phyloP scores from a whole-genome alignment of 495 filamentous ascomycete species.

The Hypoxylon intermedium region DNA sequence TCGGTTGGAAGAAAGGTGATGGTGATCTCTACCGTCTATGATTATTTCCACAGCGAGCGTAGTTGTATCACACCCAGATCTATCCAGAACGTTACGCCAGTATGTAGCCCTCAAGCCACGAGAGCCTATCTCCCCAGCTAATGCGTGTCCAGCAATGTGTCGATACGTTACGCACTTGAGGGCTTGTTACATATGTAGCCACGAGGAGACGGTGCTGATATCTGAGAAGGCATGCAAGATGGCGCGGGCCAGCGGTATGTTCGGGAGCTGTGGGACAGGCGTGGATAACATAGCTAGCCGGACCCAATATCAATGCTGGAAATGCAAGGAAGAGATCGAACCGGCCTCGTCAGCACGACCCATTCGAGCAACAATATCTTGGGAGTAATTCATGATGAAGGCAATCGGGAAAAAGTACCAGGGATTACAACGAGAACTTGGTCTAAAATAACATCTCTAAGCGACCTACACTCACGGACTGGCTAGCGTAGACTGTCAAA shows the following conservation, averaged over 20 bases:
- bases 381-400: too few species aligned
- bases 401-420: too few species aligned
- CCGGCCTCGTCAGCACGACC: slow-evolving; percentile 14
- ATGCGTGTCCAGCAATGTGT: slow-evolving; percentile 46
- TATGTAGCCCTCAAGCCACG: slow-evolving; percentile 14
- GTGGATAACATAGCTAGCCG: slow-evolving; percentile 39
- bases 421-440: too few species aligned
- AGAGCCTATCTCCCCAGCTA: slow-evolving; percentile 1
- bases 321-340: slow-evolving; percentile 45
- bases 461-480: too few species aligned
- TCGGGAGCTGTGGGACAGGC: slow-evolving; percentile 49
- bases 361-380: background rate
- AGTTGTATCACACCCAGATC: slow-evolving; percentile 10
- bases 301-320: slow-evolving; percentile 49
- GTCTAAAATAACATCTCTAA: too few species aligned
- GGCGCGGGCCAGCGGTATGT: slow-evolving; percentile 44
- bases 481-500: too few species aligned
- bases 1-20: slow-evolving; percentile 1
- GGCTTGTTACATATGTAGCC: slow-evolving; percentile 45
- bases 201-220: slow-evolving; percentile 53
- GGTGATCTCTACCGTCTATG: slow-evolving; percentile 26
- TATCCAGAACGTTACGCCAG: slow-evolving; percentile 20
- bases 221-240: slow-evolving; percentile 48
- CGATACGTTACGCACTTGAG: slow-evolving; percentile 52
- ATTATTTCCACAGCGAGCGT: slow-evolving; percentile 7